Base-by-base conservation (phyloP, 2,329 filamentous ascomycete species). In the Alternaria atra region DNA sequence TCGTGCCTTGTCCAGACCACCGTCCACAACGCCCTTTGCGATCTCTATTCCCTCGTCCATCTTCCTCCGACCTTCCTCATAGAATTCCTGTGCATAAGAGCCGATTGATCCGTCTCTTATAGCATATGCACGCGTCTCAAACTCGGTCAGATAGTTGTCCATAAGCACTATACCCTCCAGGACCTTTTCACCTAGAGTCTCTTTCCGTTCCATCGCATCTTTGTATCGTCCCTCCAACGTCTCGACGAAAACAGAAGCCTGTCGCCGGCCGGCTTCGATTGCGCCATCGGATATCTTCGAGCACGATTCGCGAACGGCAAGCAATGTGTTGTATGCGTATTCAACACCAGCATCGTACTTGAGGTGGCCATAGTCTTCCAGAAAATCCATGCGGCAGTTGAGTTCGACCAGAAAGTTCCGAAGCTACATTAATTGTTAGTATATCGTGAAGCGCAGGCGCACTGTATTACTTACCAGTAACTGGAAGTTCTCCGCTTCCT, bases 141-240 rank as follows among this genome's bases (percentile, higher is more conserved):
- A 91, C 52, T 98, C 94, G 23, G 88, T 86, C 23, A 99, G 83
- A 81, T 97, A 93, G 37, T 83, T 86, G 74, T 98, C 94, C 75
- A 98, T 90, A 64, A 98, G 82, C 61, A 92, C 90, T 65, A 99
- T 90, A 5, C 93, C 92, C 35, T 94, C 90, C 62, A 92, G 88
- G 3, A 94, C 93, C 81, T 98, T 98, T 71, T 97, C 93, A 73
- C 95, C 93, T 70, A 98, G 81, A 0, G 93, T 94, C 74, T 92
- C 94, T 66, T 94, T 93, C 2, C 91, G 91, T 15, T 87, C 90
- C 65, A 99, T 81, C 1, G 91, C 93, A 70, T 95, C 92, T 64
- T 96, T 90, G 79, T 97, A 99, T 65, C 92, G 87, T 29, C 86
- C 86, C 78, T 99, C 95, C 13, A 99, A 83, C 0, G 93, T 97